Evolutionary conservation across 2,329 filamentous ascomycete species (phyloP), one percentile per base, ranked within the genome.

Genomic region (Colletotrichum karsti): DNA sequence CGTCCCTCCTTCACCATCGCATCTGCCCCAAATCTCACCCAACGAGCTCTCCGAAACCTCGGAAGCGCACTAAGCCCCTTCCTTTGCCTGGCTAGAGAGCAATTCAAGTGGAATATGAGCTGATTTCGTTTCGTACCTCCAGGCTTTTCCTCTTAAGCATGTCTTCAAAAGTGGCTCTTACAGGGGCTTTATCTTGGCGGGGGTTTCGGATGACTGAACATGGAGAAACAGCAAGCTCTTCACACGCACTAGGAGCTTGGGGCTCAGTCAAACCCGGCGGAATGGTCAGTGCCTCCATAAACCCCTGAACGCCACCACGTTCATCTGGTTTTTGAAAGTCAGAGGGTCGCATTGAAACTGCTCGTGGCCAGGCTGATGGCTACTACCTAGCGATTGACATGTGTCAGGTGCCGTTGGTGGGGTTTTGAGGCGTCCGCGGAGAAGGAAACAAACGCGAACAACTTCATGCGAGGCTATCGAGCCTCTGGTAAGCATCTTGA

Each of bases 151-250:
- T 18, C 50, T 6, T n/a, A 37, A 59, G 41, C 26, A 59, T 48
- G 55, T 37, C 57, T 20, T 20, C 24, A 20, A 12, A 2, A 10
- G 53, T 58, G 60, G 60, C 33, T 67, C 66, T 56, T 51, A 28
- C 66, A 65, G 48, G 62, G 62, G 62, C 48, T 69, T 51, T 8
- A 66, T 61, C 61, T 69, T 69, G 66, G 62, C 66, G 55, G 62
- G 55, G 56, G 62, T 66, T 59, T 66, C 48, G 48, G 33, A 42
- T 33, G 54, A 3, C 61, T 39, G 15, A 41, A 51, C n/a, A 22
- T 30, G 61, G 55, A 26, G 24, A 39, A 60, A 10, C 39, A 26
- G 24, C 46, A 39, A 53, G 61, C 30, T 39, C 35, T 15, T 65
- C 51, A 64, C 39, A 58, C 53, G 65, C 54, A 44, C 53, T 57